Evolutionary conservation across 768 basidiomycete species (phyloP), one percentile per base, ranked within the genome.

Genomic region (Suillus clintonianus): DNA sequence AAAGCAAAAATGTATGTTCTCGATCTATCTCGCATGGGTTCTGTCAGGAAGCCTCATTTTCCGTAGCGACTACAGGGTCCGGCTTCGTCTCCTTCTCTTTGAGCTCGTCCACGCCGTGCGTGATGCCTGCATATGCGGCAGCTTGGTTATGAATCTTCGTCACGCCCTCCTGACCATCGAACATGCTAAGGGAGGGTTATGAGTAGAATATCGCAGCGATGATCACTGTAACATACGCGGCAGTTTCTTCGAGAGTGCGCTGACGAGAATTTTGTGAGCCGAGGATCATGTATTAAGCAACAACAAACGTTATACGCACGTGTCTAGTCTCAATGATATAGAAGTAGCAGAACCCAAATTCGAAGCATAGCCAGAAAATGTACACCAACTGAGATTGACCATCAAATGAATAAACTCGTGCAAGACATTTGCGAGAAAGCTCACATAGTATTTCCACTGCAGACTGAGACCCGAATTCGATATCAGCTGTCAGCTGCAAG

Each of bases 391-490:
- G n/a, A n/a, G n/a, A n/a, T n/a, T n/a, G n/a, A n/a, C n/a, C n/a
- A n/a, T n/a, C n/a, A n/a, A n/a, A n/a, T n/a, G n/a, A n/a, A 24
- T 36, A 8, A 15, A 13, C 17, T 24, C 42, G 15, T n/a, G 53
- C 42, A 2, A 8, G 19, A 27, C 32, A 24, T 14, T 27, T n/a
- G 32, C 24, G 41, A 34, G 39, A 17, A 15, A 1, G 68, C 76
- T 68, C 43, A 80, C 78, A 64, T 27, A 81, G 75, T 81, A 83
- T 67, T 81, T 82, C 83, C 83, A 85, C 24, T 73, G 75, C 53
- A 84, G 66, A 11, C 70, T 71, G 24, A 42, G 64, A 6, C 22
- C 14, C 22, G 22, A 13, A 13, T 30, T 17, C 7, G 22, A 48
- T 9, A 24, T 68, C 9, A 64, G 63, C 27, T 27, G 27, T 27